A percentile compares a stretch with the other conserved stretches of the same genome.
phyloP scores from a whole-genome alignment of 352 stramenopile genomes.

The Phytophthora syringae region DNA sequence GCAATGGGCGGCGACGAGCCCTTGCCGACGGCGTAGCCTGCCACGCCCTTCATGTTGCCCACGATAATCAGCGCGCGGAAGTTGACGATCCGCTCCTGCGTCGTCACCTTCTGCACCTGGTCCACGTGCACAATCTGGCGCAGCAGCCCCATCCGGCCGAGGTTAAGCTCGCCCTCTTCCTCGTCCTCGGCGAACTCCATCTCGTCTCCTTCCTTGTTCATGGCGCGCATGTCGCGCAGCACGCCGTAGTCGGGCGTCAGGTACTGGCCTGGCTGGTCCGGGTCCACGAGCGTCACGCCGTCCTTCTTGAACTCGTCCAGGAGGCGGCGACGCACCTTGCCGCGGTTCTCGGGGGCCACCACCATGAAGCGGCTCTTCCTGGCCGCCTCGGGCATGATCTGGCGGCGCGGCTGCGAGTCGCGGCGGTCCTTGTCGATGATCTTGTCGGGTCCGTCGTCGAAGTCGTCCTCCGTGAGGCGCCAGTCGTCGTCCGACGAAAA shows the following conservation, averaged over 20 bases:
- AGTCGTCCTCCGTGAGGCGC: constrained; percentile 53
- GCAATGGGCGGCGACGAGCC: constrained; percentile 87
- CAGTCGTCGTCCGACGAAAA: constrained; percentile 68
- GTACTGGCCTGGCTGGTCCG: constrained; percentile 50
- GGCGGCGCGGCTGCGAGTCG: constrained; percentile 63
- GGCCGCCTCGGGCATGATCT: constrained; percentile 77
- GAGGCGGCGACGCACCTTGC: constrained; percentile 77
- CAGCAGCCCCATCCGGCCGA: constrained; percentile 70
- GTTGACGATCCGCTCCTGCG: constrained; percentile 92
- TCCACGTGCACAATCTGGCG: constrained; percentile 87
- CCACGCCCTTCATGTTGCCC: constrained; percentile 93
- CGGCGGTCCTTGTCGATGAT: constrained; percentile 74
- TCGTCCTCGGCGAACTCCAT: constrained; percentile 74
- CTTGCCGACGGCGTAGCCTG: constrained; percentile 95
- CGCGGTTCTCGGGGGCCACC: constrained; percentile 75
- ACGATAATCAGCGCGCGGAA: constrained; percentile 95
- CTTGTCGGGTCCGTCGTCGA: constrained; percentile 74
- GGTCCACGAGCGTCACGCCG: constrained; percentile 64
- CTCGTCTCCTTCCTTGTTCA: constrained; percentile 76
- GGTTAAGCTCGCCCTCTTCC: constrained; percentile 68
- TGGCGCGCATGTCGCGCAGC: constrained; percentile 66
- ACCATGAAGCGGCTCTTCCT: constrained; percentile 81
- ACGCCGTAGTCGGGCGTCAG: constrained; percentile 66
- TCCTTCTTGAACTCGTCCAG: constrained; percentile 86
- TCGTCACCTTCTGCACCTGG: constrained; percentile 90